These are phyloP conservation scores for Neurospora crassa DNA, from an alignment of 2,329 filamentous ascomycete genomes.

Conservation along the genomic window DNA sequence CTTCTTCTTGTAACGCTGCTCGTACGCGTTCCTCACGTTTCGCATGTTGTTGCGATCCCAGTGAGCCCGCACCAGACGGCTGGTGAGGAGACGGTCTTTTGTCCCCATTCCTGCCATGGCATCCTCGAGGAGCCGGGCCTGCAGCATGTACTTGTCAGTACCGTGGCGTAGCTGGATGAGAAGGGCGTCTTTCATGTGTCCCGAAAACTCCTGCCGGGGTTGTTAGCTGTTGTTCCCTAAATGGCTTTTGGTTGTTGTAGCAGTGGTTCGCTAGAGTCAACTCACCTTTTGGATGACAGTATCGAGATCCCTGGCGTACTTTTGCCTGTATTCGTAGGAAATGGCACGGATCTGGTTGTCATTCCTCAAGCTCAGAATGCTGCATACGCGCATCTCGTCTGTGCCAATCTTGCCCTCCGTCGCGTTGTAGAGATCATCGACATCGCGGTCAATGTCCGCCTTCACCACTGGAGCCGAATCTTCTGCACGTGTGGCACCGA, in stretches of 20 bases:
- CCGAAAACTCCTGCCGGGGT: conserved; percentile 59
- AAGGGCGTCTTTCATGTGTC: conserved; percentile 84
- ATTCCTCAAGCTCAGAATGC: conserved; percentile 65
- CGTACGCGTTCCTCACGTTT: conserved; percentile 70
- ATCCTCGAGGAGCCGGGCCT: conserved; percentile 73
- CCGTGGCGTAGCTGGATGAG: conserved; percentile 70
- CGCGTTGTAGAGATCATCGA: conserved; percentile 65
- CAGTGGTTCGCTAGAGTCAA: background rate
- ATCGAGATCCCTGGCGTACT: conserved; percentile 62
- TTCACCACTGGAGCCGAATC: conserved; percentile 67
- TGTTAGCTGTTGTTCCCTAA: conserved; percentile 1
- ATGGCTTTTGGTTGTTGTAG: background rate
- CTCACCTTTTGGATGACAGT: conserved; percentile 61
- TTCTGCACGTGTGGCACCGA: conserved; percentile 65
- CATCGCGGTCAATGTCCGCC: conserved; percentile 65
- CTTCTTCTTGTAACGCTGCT: conserved; percentile 57
- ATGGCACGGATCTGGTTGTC: conserved; percentile 81
- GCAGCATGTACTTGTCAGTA: conserved; percentile 72
- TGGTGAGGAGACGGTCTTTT: conserved; percentile 70
- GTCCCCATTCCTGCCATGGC: conserved; percentile 83
- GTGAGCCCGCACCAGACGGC: conserved; percentile 69
- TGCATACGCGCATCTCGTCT: conserved; percentile 68
- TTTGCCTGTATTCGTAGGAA: conserved; percentile 60
- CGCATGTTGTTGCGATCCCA: conserved; percentile 71
- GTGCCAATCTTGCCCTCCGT: conserved; percentile 65